These are phyloP conservation scores for Globisporangium echinulatum DNA, from an alignment of 352 stramenopile species.

Conservation along the genomic window DNA sequence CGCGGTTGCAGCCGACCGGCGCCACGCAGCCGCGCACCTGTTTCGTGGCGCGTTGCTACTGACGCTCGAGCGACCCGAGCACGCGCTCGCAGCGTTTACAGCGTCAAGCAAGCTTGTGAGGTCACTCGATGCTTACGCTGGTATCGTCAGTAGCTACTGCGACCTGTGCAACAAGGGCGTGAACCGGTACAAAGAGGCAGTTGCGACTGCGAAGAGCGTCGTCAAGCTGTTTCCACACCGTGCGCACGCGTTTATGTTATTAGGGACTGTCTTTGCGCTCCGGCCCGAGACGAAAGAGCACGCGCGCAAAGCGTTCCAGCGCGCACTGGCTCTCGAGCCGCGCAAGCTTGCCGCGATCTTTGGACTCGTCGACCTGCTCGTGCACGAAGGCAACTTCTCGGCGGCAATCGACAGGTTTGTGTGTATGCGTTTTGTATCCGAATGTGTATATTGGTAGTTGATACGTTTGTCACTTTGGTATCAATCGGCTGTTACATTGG, in stretches of 20 bases:
- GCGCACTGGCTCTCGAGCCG: constrained; percentile 54
- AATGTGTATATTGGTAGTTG: not conserved
- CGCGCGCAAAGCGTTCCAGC: constrained; percentile 51
- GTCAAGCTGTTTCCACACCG: constrained; percentile 68
- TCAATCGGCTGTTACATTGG: too few species aligned
- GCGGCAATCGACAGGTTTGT: constrained; percentile 56
- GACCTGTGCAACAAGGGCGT: constrained; percentile 50
- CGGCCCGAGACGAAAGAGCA: constrained; percentile 51
- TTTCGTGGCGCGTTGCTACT: constrained; percentile 54
- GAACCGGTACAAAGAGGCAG: constrained; percentile 71
- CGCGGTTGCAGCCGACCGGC: constrained; percentile 33
- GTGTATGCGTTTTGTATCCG: not conserved
- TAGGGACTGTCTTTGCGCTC: constrained; percentile 71
- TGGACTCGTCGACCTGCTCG: constrained; percentile 59
- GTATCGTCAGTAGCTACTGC: constrained; percentile 71
- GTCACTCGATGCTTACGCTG: constrained; percentile 61
- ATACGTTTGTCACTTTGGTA: too few species aligned
- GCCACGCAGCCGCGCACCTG: constrained; percentile 49
- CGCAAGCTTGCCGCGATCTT: constrained; percentile 57
- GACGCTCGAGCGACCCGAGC: constrained; percentile 52
- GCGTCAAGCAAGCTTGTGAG: constrained; percentile 52
- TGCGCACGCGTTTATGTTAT: constrained; percentile 59
- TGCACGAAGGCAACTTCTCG: constrained; percentile 43
- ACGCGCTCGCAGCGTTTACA: constrained; percentile 58
- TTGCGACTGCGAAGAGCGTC: constrained; percentile 56